Base-by-base conservation (phyloP, 1,139 yeast genomes). In the Geotrichum australiense region DNA sequence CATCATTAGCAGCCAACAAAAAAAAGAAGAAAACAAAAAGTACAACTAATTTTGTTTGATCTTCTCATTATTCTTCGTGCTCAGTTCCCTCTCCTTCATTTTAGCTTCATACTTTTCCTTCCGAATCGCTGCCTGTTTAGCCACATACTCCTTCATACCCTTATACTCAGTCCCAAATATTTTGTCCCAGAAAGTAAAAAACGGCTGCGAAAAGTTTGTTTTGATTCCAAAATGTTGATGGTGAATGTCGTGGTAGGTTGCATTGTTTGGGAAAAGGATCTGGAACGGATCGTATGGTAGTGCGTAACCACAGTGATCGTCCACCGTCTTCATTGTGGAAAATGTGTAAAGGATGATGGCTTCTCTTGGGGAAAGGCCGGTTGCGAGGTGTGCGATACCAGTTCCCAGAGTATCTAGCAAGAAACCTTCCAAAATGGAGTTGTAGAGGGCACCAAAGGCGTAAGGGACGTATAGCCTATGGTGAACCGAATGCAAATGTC, bases 181-280 rank as follows among this genome's bases (percentile, higher is more conserved):
- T 42, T 65, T 64, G 63, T 91, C 98, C 98, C 98, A 91, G 57
- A 86, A 77, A 3, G 89, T 81, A 65, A 91, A 91, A 66, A 89
- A 91, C 5, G 98, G 98, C 68, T 91, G 98, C n/a, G 94, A 80
- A 57, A 80, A 91, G 66, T 91, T 91, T 49, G 80, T 80, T 68
- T 86, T 87, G 64, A 91, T 80, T 25, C 98, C 98, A 74, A 93
- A 91, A 54, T 77, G 77, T 68, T 91, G 98, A 65, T 91, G 98
- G 61, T 91, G 98, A 53, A 91, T 87, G 64, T 91, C 98, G 59
- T 91, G 98, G 62, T 87, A 91, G 29, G 87, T 82, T 10, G 97
- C 85, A 57, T 91, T 89, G 66, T 91, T 91, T 48, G 97, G 97
- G 72, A 91, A 91, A 12, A 89, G 45, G 32, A 77, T 59, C 66